A percentile compares a stretch with the other conserved stretches of the same genome.
Evolutionary conservation across 345 rosid genomes (phyloP).

Genomic region (Diplotaxis tenuifolia): DNA sequence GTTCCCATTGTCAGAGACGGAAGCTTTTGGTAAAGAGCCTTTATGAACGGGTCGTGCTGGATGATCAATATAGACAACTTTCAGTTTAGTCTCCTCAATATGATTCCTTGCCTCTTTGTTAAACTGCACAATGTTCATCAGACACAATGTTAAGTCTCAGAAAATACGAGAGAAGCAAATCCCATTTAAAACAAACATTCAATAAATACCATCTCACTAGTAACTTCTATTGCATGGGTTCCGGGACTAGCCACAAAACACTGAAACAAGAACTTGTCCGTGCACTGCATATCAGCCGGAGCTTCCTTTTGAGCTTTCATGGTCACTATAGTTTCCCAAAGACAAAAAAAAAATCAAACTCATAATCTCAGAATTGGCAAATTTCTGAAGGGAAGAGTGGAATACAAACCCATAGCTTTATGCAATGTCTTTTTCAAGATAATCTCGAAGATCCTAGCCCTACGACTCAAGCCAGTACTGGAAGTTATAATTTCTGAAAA

Average conservation of each 20-base stretch:
- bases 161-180: not conserved
- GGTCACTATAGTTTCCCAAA: too few relatives aligned
- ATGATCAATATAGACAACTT: conserved; percentile 75
- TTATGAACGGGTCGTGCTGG: conserved; percentile 66
- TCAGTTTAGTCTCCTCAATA: conserved; percentile 73
- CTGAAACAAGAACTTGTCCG: conserved; percentile 76
- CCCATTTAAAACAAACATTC: not conserved
- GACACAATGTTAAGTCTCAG: too few relatives aligned
- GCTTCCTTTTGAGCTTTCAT: too few relatives aligned
- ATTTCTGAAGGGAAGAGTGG: too few relatives aligned
- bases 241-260: conserved; percentile 57
- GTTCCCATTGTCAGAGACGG: conserved; percentile 57
- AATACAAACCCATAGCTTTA: too few relatives aligned
- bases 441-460: too few relatives aligned
- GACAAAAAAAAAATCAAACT: too few relatives aligned
- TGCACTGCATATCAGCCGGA: conserved; percentile 82
- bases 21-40: too few relatives aligned
- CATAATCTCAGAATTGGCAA: too few relatives aligned
- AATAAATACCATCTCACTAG: conserved; percentile 80
- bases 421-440: too few relatives aligned
- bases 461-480: too few relatives aligned
- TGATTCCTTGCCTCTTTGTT: conserved; percentile 57
- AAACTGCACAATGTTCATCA: conserved; percentile 46
- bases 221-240: conserved; percentile 64
- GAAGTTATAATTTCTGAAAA: too few relatives aligned